Evolutionary conservation across 805 yeast species (phyloP).

Genomic region (Candida taoyuanica): DNA sequence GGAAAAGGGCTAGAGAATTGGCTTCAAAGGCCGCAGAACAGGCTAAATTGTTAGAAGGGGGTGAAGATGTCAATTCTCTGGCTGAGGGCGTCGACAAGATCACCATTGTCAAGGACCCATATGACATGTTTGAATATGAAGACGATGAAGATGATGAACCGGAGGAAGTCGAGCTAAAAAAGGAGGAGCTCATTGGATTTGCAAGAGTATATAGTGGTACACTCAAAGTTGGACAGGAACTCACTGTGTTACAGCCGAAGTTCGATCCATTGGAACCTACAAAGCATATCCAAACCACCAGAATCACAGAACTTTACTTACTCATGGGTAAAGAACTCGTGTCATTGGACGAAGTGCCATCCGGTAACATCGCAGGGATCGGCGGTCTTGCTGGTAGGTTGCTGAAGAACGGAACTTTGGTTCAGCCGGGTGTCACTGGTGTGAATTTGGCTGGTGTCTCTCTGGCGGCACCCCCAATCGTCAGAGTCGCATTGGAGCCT

Average conservation of each 20-base stretch:
- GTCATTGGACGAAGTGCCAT: constrained; percentile 74
- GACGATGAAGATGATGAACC: constrained; percentile 49
- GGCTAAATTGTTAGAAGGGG: constrained; percentile 29
- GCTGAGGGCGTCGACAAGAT: constrained; percentile 25
- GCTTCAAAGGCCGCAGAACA: constrained; percentile 67
- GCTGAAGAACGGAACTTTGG: constrained; percentile 81
- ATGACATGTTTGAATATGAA: constrained; percentile 42
- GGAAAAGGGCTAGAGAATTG: constrained; percentile 57
- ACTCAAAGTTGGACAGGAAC: constrained; percentile 64
- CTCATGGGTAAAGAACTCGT: constrained; percentile 92
- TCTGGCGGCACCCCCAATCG: constrained; percentile 80
- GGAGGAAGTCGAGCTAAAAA: constrained; percentile 34
- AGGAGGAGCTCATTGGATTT: constrained; percentile 79
- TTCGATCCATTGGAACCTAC: constrained; percentile 63
- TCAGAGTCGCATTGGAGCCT: constrained; percentile 95
- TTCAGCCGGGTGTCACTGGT: constrained; percentile 53
- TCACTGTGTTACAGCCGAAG: constrained; percentile 81
- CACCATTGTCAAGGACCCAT: constrained; percentile 28
- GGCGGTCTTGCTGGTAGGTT: constrained; percentile 83
- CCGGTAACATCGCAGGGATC: constrained; percentile 93
- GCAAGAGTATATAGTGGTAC: constrained; percentile 88
- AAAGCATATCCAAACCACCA: constrained; percentile 52
- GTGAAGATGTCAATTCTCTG: constrained; percentile 16
- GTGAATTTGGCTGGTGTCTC: constrained; percentile 76
- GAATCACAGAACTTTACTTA: constrained; percentile 65